Evolutionary conservation across 2,329 filamentous ascomycete species (phyloP), one percentile per base, ranked within the genome.

Genomic region (Exophiala sideris): DNA sequence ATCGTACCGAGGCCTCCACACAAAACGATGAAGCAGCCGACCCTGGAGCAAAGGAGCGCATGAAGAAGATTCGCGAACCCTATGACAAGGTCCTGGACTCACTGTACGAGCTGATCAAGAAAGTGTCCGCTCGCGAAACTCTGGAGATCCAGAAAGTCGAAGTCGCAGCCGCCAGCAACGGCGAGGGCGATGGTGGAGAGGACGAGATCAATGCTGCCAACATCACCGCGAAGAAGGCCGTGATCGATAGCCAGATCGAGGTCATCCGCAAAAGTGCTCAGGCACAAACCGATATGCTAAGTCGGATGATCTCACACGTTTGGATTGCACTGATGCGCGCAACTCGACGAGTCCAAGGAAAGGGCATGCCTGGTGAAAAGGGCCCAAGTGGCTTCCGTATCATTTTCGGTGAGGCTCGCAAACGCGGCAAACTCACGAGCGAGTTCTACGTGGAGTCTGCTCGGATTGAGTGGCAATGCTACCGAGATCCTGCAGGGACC

Each of bases 271-370:
- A 87, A 56, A 84, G 84, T 9, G 87, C 88, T 66, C 81, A 83
- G 6, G 80, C 81, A 4, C 89, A 96, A 66, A 84, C 86, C 33
- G 84, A 87, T 24, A 77, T 88, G 12, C 79, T 97, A 18, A 92
- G 88, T 39, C 86, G 87, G 64, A 92, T 89, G 1, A 86, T 99
- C 51, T 95, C 94, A 0, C 91, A 90, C 65, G 86, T 91, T 3
- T 99, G 94, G 94, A 95, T 97, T 66, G 90, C 91, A 12, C 78
- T 97, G 55, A 95, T 96, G 73, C 86, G 94, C 47, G 88, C 92
- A 3, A 96, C 96, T 83, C 88, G 94, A 52, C 89, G 94, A 49
- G 86, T 97, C 12, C 91, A 97, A 71, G 95, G 94, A 58, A 86
- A 87, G 65, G 84, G 84, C 45, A 79, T 80, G 57, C 90, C 91